Evolutionary conservation across 139 green algal genomes (phyloP), one percentile per base, ranked within the genome.

Genomic region (Micractinium sp.): DNA sequence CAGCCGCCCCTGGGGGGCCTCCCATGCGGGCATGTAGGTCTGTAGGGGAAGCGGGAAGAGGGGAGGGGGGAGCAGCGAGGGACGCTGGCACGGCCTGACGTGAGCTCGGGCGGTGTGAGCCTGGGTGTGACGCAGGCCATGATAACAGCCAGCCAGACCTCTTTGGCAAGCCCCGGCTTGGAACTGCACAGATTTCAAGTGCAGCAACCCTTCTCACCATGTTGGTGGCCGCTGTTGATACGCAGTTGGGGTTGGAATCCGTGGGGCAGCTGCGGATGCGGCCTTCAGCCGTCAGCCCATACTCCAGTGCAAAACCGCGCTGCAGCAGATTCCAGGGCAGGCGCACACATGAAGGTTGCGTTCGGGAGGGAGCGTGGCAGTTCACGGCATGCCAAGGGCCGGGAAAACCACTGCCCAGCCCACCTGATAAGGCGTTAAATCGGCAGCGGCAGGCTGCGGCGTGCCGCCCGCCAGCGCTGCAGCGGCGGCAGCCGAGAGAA

Each of bases 191-290:
- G n/a, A n/a, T n/a, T n/a, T n/a, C n/a, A n/a, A n/a, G n/a, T n/a
- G n/a, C n/a, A n/a, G n/a, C 47, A 56, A 56, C 7, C 9, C 47
- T 56, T 56, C 63, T 76, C 85, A 86, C 81, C 19, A 84, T 81
- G 71, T 91, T 96, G 25, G 91, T 89, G 53, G 77, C 89, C 22
- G 92, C 88, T 16, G 94, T 95, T 66, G 85, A 92, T 0, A 96
- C 82, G 60, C 95, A 97, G 87, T 97, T 97, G 14, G 93, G 93
- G 75, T 97, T 96, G 12, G 93, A 82, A 56, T 82, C 88, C 13
- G 76, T 87, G 0, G 85, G 82, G 53, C 92, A 94, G 56, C 74
- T 39, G 4, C 82, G 82, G n/a, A 92, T 91, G 18, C 74, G 69
- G 1, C 69, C 71, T 7, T 89, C 81, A 2, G 63, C 15, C 0